Evolutionary conservation across 23 red algal species (phyloP).

Genomic region (Gracilaria caudata): DNA sequence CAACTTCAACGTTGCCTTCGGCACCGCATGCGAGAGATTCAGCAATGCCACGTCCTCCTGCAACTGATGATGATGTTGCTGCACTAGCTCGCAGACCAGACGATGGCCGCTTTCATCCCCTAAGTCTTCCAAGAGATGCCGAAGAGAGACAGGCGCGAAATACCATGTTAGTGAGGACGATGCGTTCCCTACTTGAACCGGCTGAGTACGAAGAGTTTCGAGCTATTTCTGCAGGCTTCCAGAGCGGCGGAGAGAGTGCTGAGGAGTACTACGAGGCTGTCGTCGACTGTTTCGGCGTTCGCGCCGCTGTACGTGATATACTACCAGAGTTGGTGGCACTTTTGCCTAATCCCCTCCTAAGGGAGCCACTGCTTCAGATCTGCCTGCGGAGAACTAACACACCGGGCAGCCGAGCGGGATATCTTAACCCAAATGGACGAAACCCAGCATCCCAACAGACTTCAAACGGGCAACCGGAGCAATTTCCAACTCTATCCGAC

Average conservation of each 20-base stretch:
- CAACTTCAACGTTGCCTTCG: slow-evolving; percentile 10
- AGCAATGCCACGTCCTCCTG: not conserved
- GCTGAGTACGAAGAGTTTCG: slow-evolving; percentile 67
- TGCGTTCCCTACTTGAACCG: slow-evolving; percentile 64
- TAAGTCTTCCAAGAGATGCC: slow-evolving; percentile 32
- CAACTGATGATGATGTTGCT: not conserved
- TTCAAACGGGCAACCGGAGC: slow-evolving; percentile 26
- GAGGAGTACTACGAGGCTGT: slow-evolving; percentile 68
- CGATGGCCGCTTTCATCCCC: slow-evolving; percentile 57
- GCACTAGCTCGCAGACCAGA: slow-evolving; percentile 33
- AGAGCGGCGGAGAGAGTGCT: slow-evolving; percentile 25
- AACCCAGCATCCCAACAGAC: not conserved
- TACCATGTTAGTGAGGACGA: slow-evolving; percentile 44
- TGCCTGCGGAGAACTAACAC: slow-evolving; percentile 60
- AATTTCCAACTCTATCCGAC: slow-evolving; percentile 59
- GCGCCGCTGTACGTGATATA: slow-evolving; percentile 60
- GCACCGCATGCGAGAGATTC: not conserved
- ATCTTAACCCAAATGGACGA: not conserved
- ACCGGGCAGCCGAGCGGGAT: slow-evolving; percentile 5
- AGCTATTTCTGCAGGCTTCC: slow-evolving; percentile 58
- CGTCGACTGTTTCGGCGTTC: slow-evolving; percentile 60
- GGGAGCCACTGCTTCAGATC: slow-evolving; percentile 45
- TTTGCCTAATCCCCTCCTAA: slow-evolving; percentile 45
- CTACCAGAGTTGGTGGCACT: slow-evolving; percentile 70
- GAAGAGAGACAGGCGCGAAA: slow-evolving; percentile 63